These are phyloP conservation scores for Cladosporium sp. DNA, from an alignment of 2,329 filamentous ascomycete genomes.

Conservation along the genomic window DNA sequence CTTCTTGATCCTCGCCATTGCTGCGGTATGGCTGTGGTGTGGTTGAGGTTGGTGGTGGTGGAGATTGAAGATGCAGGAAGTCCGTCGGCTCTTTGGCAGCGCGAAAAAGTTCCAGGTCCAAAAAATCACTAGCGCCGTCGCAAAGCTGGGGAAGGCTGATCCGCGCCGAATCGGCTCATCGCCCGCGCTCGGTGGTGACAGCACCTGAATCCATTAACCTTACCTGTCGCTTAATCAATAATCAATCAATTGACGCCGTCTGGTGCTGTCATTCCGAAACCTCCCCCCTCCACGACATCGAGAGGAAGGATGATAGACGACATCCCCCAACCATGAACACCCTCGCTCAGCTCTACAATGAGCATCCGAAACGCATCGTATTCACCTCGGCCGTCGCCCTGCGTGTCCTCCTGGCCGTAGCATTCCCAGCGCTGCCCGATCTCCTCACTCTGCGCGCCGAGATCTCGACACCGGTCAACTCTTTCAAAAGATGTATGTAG, in stretches of 20 bases:
- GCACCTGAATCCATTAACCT: neutral
- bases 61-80: constrained; percentile 1
- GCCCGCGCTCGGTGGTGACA: neutral
- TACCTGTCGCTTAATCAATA: no score
- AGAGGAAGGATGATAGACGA: constrained; percentile 13
- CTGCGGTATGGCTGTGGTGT: constrained; percentile 8
- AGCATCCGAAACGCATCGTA: constrained; percentile 54
- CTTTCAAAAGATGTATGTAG: constrained; percentile 87
- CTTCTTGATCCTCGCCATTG: constrained; percentile 78
- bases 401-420: constrained; percentile 71
- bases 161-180: no score
- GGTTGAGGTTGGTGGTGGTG: neutral
- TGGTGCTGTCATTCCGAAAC: no score
- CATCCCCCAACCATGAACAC: constrained; percentile 19
- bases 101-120: constrained; percentile 12
- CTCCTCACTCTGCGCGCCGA: constrained; percentile 87
- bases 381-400: constrained; percentile 73
- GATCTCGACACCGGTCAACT: constrained; percentile 93
- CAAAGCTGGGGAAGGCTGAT: constrained; percentile 9
- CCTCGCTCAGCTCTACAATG: constrained; percentile 25
- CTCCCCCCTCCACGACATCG: no score
- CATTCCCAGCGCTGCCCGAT: constrained; percentile 78
- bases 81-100: no score
- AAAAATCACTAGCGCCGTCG: constrained; percentile 4
- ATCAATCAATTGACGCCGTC: neutral